These are phyloP conservation scores for Diatrype stigma DNA, from an alignment of 2,329 filamentous ascomycete species.

Conservation along the genomic window DNA sequence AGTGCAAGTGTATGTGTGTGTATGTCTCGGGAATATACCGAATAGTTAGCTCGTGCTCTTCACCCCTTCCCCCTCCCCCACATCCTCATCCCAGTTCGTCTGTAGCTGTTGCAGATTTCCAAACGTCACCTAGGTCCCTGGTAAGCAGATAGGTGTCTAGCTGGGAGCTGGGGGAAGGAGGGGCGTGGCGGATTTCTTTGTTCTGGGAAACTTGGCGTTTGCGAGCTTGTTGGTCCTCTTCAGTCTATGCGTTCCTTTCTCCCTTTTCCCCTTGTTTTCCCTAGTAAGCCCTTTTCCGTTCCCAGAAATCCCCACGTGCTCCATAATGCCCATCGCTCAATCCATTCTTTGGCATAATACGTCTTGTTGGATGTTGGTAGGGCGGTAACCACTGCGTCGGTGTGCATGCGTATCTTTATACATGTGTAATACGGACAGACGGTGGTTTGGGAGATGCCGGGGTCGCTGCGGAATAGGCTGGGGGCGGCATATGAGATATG, in stretches of 20 bases:
- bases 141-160: no score
- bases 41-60: slow-evolving; percentile 1
- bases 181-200: no score
- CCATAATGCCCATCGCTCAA: neutral
- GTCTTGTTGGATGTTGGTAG: neutral
- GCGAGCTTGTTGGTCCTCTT: slow-evolving; percentile 8
- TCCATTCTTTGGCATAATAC: neutral
- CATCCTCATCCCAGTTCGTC: neutral
- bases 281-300: slow-evolving; percentile 4
- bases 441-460: no score
- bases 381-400: slow-evolving; percentile 7
- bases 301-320: slow-evolving; percentile 1
- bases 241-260: no score
- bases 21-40: slow-evolving; percentile 40
- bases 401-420: slow-evolving; percentile 5
- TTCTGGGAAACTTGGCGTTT: slow-evolving; percentile 19
- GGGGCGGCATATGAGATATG: no score
- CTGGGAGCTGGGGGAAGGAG: no score
- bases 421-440: no score
- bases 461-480: no score
- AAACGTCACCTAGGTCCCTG: slow-evolving; percentile 8
- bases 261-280: slow-evolving; percentile 5
- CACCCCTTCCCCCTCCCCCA: no score
- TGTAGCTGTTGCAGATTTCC: slow-evolving; percentile 19
- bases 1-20: slow-evolving; percentile 8